A percentile compares a stretch with the other conserved stretches of the same genome.
These are phyloP conservation scores for Pisolithus sp. DNA, from an alignment of 768 basidiomycete genomes.

Conservation along the genomic window DNA sequence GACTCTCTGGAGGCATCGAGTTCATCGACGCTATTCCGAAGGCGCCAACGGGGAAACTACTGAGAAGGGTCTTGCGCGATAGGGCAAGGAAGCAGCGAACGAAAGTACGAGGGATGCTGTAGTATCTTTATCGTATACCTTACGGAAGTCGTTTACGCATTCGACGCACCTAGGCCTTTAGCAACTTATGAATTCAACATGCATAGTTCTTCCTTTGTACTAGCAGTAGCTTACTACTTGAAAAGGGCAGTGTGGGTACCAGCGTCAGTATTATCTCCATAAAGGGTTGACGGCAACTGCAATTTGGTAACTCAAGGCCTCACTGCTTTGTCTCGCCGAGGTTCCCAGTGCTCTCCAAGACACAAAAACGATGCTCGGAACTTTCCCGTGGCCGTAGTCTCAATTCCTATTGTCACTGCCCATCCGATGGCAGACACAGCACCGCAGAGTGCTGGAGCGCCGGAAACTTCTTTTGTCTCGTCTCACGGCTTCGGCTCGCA, in stretches of 20 bases:
- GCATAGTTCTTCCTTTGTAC: too few relatives aligned
- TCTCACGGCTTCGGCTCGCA: not conserved
- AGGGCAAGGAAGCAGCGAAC: slow-evolving; percentile 31
- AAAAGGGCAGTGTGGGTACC: too few relatives aligned
- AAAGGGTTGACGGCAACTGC: too few relatives aligned
- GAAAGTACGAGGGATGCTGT: slow-evolving; percentile 2
- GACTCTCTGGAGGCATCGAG: slow-evolving; percentile 52
- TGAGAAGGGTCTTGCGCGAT: slow-evolving; percentile 49
- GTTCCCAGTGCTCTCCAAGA: not conserved
- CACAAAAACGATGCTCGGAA: not conserved
- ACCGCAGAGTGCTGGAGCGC: not conserved
- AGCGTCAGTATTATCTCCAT: too few relatives aligned
- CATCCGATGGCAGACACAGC: slow-evolving; percentile 5
- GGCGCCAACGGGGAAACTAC: slow-evolving; percentile 56
- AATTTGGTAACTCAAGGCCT: not conserved
- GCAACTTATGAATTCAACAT: too few relatives aligned
- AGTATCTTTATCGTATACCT: not conserved
- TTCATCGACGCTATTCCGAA: slow-evolving; percentile 51
- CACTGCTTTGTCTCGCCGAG: slow-evolving; percentile 1
- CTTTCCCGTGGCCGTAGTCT: not conserved
- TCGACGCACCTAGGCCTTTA: too few relatives aligned
- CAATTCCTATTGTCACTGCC: not conserved
- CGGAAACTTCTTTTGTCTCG: slow-evolving; percentile 4
- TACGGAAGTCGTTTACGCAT: too few relatives aligned
- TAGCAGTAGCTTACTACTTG: too few relatives aligned